Percentiles rank a stretch among this genome's conserved stretches.
Conservation (phyloP, 2,329 filamentous ascomycete species). For the Pezizomycotina sp. region DNA sequence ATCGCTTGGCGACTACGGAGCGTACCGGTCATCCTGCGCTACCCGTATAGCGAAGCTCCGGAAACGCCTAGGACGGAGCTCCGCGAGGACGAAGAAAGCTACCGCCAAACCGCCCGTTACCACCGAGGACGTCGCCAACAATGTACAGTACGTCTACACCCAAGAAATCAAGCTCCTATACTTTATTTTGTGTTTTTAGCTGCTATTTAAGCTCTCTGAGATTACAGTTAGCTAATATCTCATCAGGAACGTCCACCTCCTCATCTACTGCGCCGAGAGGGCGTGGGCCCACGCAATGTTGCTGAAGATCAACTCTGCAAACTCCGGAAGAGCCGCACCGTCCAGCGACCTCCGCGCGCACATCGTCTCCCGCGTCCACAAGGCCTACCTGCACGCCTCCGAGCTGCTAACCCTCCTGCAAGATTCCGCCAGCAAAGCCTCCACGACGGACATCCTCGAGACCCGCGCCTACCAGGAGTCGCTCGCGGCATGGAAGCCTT, state of each 20-base stretch:
- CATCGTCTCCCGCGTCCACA: conserved; percentile 71
- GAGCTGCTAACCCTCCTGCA: conserved; percentile 53
- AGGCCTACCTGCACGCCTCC: conserved; percentile 55
- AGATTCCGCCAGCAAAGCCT: conserved; percentile 46
- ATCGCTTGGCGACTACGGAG: conserved; percentile 72
- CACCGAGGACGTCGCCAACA: conserved; percentile 54
- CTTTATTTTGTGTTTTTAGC: not conserved
- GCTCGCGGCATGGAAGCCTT: conserved; percentile 59
- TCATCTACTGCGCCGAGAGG: conserved; percentile 72
- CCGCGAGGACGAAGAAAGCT: conserved; percentile 67
- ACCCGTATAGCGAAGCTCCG: conserved; percentile 68
- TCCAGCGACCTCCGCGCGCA: conserved; percentile 67
- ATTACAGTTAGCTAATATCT: conserved; percentile 15
- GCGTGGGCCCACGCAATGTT: conserved; percentile 94
- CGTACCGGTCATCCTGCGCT: conserved; percentile 63
- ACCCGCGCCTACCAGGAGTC: conserved; percentile 67
- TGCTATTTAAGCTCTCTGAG: not conserved
- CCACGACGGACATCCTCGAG: conserved; percentile 58
- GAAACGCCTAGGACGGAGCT: conserved; percentile 70
- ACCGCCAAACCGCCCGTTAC: conserved; percentile 52
- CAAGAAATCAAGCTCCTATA: not conserved
- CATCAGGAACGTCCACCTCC: conserved; percentile 54
- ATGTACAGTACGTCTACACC: conserved; percentile 60
- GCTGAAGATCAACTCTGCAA: conserved; percentile 66
- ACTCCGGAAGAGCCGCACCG: conserved; percentile 59